These are phyloP conservation scores for Phytophthora palmivora DNA, from an alignment of 352 stramenopile genomes.

Conservation along the genomic window DNA sequence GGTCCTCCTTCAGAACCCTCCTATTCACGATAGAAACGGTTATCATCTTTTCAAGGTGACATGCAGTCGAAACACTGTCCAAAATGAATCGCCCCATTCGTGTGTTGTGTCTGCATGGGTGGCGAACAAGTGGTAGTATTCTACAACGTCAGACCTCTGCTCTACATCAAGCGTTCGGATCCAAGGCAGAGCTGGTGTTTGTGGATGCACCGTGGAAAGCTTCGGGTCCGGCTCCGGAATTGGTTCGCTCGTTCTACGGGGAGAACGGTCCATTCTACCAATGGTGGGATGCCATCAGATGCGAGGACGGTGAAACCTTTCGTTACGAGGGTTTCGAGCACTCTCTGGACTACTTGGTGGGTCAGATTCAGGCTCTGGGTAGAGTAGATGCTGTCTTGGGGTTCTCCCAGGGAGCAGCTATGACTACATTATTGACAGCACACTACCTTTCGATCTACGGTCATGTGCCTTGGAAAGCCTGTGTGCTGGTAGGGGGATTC, in stretches of 20 bases:
- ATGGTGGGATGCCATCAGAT: constrained; percentile 78
- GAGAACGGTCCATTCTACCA: constrained; percentile 70
- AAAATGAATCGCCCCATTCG: constrained; percentile 54
- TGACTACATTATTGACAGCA: constrained; percentile 69
- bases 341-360: constrained; percentile 63
- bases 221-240: constrained; percentile 60
- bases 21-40: too few relatives aligned
- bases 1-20: too few relatives aligned
- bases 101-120: constrained; percentile 83
- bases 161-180: constrained; percentile 61
- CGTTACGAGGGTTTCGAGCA: constrained; percentile 72
- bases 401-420: constrained; percentile 75
- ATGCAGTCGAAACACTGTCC: not conserved
- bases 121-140: constrained; percentile 76
- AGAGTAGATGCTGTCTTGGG: constrained; percentile 73
- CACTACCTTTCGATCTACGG: constrained; percentile 53
- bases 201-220: constrained; percentile 70
- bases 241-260: constrained; percentile 69
- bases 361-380: constrained; percentile 53
- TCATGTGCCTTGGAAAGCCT: constrained; percentile 63
- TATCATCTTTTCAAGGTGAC: too few relatives aligned
- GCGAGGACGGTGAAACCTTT: constrained; percentile 35
- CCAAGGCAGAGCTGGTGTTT: constrained; percentile 66
- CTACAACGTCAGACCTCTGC: constrained; percentile 65
- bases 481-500: constrained; percentile 72